Evolutionary conservation across 768 basidiomycete genomes (phyloP), one percentile per base, ranked within the genome.

Genomic region (Amanita muscaria): DNA sequence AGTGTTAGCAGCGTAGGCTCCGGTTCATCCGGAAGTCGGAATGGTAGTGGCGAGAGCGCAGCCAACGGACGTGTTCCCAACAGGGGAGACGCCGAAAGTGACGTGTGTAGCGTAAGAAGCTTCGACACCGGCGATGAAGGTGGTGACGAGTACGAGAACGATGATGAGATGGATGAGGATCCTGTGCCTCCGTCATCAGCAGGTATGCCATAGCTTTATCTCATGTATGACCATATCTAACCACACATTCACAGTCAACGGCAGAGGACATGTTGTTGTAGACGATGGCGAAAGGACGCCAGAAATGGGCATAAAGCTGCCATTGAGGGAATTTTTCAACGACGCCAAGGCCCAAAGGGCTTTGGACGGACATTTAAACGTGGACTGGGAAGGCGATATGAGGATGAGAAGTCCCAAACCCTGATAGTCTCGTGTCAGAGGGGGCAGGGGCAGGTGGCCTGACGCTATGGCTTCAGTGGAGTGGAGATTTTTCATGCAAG

Each of bases 11-110:
- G 44, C 22, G 18, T 27, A 5, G 37, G 36, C 9, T 46, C 44
- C 3, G 42, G 61, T 60, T 36, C 62, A 57, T 19, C 62, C 59
- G 44, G 50, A 38, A 30, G 48, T 46, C 21, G 45, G n/a, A 32
- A 23, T 31, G 35, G 29, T n/a, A 41, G 21, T 38, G 37, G 41
- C 5, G 41, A 42, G 15, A 42, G 31, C 23, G 41, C 41, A 11
- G 41, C 23, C 30, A 43, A 46, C 27, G 54, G 47, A 53, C 49
- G 37, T 54, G 51, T 19, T 59, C 49, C 51, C 51, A 50, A 5
- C 54, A 49, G 11, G n/a, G 29, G 34, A 22, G 44, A 40, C 15
- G 43, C 41, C 40, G 44, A 46, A 48, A 44, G 27, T 18, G 42
- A 29, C 30, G 53, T 39, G 23, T 46, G 44, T 39, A 47, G 46